Base-by-base conservation (phyloP, 192 early-diverging fungal genomes). In the Coemansia reversa region DNA sequence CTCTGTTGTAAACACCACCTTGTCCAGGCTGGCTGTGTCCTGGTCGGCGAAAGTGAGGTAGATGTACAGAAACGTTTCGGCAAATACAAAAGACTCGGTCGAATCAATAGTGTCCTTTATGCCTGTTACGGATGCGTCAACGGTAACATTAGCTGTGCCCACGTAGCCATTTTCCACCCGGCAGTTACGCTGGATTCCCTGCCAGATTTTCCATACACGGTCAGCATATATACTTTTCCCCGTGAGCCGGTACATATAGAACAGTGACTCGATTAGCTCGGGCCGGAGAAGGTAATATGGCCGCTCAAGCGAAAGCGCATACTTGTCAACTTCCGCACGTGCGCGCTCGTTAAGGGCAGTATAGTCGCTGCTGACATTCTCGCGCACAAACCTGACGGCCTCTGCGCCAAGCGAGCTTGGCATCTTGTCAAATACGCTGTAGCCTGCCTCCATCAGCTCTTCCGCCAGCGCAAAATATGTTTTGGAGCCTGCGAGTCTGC, bases 1-100 rank as follows among this genome's bases (percentile, higher is more conserved):
- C 78, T 96, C 96, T 4, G 96, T 98, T 49, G 96, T 98, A 74
- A 97, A 93, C 5, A 97, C 93, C 81, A 87, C 94, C 66, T 91
- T 61, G 66, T 93, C 90, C 14, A 95, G 80, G 7, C 86, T 85
- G 54, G 93, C 75, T 2, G 77, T 62, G 70, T 87, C 74, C 28
- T 89, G 83, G 54, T 89, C 79, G 29, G 84, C 84, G 70, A 93
- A 96, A 19, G 91, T 86, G 62, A 98, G 76, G 70, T 92, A 98
- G 22, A 93, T 74, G 70, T 98, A 98, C 71, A 93, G 92, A 66
- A 98, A 84, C 16, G 94, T 95, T 70, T 98, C 96, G 5, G 92
- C 94, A 57, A 92, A 85, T 72, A 95, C 93, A 82, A 94, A 97
- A 51, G 88, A 89, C 54, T 84, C 83, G 28, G 72, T 75, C 5